Evolutionary conservation across 805 yeast genomes (phyloP).

Genomic region (Candida xyloterini): DNA sequence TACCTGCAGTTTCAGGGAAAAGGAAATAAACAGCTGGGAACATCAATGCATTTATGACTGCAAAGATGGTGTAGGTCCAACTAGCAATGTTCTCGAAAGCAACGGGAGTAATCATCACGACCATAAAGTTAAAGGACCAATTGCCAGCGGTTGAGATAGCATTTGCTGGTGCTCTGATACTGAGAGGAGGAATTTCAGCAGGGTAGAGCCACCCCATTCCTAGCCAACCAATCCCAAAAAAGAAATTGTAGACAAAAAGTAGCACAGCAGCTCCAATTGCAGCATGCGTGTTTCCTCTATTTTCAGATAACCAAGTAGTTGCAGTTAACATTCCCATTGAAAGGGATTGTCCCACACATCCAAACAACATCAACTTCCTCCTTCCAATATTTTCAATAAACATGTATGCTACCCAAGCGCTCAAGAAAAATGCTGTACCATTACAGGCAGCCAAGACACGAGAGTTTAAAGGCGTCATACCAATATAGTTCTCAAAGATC

Average conservation of each 20-base stretch:
- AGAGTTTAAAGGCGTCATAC: slow-evolving; percentile 40
- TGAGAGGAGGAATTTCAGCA: slow-evolving; percentile 54
- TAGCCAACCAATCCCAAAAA: slow-evolving; percentile 48
- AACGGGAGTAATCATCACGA: slow-evolving; percentile 52
- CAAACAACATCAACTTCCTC: slow-evolving; percentile 35
- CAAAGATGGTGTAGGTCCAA: slow-evolving; percentile 45
- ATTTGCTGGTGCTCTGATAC: slow-evolving; percentile 49
- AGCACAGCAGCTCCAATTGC: slow-evolving; percentile 46
- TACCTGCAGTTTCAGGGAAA: slow-evolving; percentile 47
- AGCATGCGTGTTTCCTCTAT: slow-evolving; percentile 28
- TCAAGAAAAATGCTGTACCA: slow-evolving; percentile 23
- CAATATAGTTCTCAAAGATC: slow-evolving; percentile 47
- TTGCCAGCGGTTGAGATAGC: slow-evolving; percentile 54
- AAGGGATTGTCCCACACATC: slow-evolving; percentile 38
- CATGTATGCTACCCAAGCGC: slow-evolving; percentile 42
- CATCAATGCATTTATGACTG: slow-evolving; percentile 40
- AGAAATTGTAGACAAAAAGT: slow-evolving; percentile 44
- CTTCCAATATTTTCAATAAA: slow-evolving; percentile 45
- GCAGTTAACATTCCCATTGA: slow-evolving; percentile 45
- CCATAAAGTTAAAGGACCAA: slow-evolving; percentile 57
- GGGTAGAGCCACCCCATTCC: slow-evolving; percentile 52
- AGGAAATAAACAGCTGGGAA: slow-evolving; percentile 41
- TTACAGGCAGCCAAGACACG: slow-evolving; percentile 33
- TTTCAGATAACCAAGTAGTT: slow-evolving; percentile 30
- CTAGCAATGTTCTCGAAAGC: slow-evolving; percentile 38